Evolutionary conservation across 129 eudicot species (phyloP).

Genomic region (sunflower (Helianthus annuus)): HanXRQr2.0-SUNRISE NC_035440.2:77381531-77382030

Average conservation of each 20-base stretch:
- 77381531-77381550: no score
- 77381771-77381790: no score
- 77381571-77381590: no score
- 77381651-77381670: no score
- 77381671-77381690: no score
- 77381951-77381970: not conserved
- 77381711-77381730: no score
- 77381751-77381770: not conserved
- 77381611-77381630: no score
- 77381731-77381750: not conserved
- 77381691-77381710: no score
- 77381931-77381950: slow-evolving; percentile 6
- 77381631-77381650: no score
- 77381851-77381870: not conserved
- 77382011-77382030: no score
- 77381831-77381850: not conserved
- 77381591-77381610: no score
- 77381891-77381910: not conserved
- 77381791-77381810: not conserved
- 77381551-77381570: no score
- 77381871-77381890: not conserved
- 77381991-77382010: not conserved
- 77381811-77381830: slow-evolving; percentile 11
- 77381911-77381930: slow-evolving; percentile 2
- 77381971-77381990: not conserved